Base-by-base conservation (phyloP, 495 filamentous ascomycete genomes). In the Trichocladium antarcticum region DNA sequence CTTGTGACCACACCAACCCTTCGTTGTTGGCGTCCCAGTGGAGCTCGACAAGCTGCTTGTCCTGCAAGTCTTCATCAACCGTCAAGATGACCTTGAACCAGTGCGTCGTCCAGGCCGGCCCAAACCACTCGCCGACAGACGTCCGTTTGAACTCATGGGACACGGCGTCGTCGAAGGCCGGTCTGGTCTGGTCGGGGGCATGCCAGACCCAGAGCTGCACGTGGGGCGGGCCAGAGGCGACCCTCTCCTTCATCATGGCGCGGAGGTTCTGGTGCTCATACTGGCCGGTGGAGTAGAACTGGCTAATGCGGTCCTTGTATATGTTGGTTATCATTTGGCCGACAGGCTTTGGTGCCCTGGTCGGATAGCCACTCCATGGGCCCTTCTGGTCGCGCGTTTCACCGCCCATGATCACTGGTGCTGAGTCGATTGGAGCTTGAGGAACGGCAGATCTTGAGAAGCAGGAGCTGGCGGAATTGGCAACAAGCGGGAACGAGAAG, bases 91-190 rank as follows among this genome's bases (percentile, higher is more conserved):
- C 77, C 37, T 80, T 83, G 74, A 97, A 92, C 92, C 92, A 98
- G 66, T 96, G 90, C n/a, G 92, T 98, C 0, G 87, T 87, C 92
- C 92, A 98, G 38, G 88, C 89, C 10, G 92, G 92, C 4, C 92
- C 92, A 57, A 96, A 96, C 12, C 71, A 77, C 47, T 81, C 74
- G 27, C 90, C 89, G 45, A 88, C 80, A 14, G 73, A 70, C 1
- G 90, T 84, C n/a, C 77, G 69, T 24, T 73, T 73, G 68, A 93
- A 98, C 34, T 85, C 73, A 49, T 89, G 80, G 17, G 79, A 83
- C 29, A 81, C 83, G 15, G 90, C 92, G 32, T 96, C 88, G 47
- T 89, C 64, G 68, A 98, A 98, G n/a, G 83, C 78, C 12, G 93
- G 92, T 17, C 92, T 79, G 32, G 76, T 70, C 34, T 85, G 80